Evolutionary conservation across 768 basidiomycete species (phyloP).

Genomic region (Xerocomellus amylosporus): DNA sequence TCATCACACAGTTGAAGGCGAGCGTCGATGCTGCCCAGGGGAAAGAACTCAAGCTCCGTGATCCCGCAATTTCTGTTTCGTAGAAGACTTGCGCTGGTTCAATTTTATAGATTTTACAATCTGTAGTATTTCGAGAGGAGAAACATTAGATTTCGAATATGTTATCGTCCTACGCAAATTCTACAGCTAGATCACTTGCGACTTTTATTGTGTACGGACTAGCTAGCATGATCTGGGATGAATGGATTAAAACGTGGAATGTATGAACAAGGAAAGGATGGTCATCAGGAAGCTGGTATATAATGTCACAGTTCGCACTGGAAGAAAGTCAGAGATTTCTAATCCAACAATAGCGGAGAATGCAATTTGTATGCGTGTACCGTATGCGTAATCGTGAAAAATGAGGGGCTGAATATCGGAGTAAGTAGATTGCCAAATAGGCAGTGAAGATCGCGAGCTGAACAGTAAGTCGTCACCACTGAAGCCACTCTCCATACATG

Average conservation of each 20-base stretch:
- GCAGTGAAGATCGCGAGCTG: conserved; percentile 9
- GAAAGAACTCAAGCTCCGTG: conserved; percentile 25
- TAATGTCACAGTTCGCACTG: conserved; percentile 27
- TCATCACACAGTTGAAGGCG: conserved; percentile 70
- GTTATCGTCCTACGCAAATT: conserved; percentile 24
- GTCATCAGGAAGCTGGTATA: conserved; percentile 31
- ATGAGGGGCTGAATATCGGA: conserved; percentile 24
- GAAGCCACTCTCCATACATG: conserved; percentile 87
- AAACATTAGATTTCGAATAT: conserved; percentile 28
- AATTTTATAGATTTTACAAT: too few relatives aligned
- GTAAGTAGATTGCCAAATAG: conserved; percentile 29
- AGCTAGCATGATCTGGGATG: conserved; percentile 18
- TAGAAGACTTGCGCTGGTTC: background rate
- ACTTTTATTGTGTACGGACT: conserved; percentile 9
- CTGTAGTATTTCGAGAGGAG: background rate
- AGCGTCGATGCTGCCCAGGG: conserved; percentile 68
- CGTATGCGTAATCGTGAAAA: conserved; percentile 29
- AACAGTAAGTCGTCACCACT: conserved; percentile 39
- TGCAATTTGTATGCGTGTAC: conserved; percentile 28
- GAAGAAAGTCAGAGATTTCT: conserved; percentile 23
- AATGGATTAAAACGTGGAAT: conserved; percentile 17
- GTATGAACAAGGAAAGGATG: conserved; percentile 26
- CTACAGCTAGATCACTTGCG: conserved; percentile 12
- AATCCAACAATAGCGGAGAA: conserved; percentile 30
- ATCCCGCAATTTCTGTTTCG: background rate